Conservation (phyloP, 169 alveolate genomes). For the Plasmodium ovale region DNA sequence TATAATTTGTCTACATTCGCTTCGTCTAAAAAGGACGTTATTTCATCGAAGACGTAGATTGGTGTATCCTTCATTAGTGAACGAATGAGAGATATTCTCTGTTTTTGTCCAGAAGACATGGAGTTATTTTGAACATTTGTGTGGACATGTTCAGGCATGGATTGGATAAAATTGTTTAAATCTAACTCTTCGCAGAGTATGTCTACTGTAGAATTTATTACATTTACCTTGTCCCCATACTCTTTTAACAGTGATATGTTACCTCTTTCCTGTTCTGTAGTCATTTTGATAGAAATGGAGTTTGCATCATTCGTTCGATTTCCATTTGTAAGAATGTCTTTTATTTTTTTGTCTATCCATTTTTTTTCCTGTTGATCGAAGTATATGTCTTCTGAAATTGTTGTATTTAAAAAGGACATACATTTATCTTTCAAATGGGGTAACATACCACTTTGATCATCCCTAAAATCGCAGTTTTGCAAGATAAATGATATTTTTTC, state of each 20-base stretch:
- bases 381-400: too few relatives aligned
- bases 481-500: not conserved
- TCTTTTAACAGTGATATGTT: conserved; percentile 6
- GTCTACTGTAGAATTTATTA: conserved; percentile 29
- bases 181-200: conserved; percentile 47
- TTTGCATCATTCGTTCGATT: too few relatives aligned
- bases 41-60: conserved; percentile 66
- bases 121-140: conserved; percentile 20
- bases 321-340: too few relatives aligned
- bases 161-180: conserved; percentile 29
- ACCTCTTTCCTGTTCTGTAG: not conserved
- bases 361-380: too few relatives aligned
- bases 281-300: too few relatives aligned
- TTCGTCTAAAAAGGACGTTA: conserved; percentile 63
- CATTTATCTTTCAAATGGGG: too few relatives aligned
- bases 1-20: conserved; percentile 33
- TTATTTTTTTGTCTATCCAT: too few relatives aligned
- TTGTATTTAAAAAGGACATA: too few relatives aligned
- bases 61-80: conserved; percentile 60
- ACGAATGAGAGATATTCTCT: conserved; percentile 66
- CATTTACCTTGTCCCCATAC: conserved; percentile 17
- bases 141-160: conserved; percentile 31
- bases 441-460: too few relatives aligned
- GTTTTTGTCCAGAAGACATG: conserved; percentile 74
- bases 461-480: too few relatives aligned